Percentiles rank a stretch among this genome's conserved stretches.
Evolutionary conservation across 2,329 filamentous ascomycete genomes (phyloP).

Genomic region (Sordariomycetes sp.): DNA sequence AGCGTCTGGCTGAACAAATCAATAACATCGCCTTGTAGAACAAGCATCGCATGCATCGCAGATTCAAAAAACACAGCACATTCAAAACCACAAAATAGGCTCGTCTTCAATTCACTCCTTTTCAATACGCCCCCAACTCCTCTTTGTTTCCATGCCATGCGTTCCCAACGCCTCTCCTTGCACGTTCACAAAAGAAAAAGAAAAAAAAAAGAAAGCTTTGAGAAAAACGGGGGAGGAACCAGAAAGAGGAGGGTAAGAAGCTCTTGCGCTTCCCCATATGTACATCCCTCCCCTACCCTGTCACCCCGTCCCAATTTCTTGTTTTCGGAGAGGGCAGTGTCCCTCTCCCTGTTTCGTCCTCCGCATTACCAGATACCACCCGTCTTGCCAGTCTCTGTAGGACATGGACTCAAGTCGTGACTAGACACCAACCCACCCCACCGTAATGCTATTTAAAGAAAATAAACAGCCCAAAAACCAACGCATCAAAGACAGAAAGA

Average conservation of each 20-base stretch:
- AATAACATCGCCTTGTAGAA: too few relatives aligned
- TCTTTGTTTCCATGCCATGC: background rate
- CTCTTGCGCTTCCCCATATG: background rate
- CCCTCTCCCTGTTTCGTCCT: background rate
- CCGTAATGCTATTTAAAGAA: background rate
- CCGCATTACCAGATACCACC: background rate
- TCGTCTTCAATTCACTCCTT: background rate
- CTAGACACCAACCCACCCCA: background rate
- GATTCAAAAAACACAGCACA: background rate
- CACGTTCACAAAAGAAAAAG: background rate
- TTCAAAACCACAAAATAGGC: background rate
- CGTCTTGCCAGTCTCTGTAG: too few relatives aligned
- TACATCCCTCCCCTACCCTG: background rate
- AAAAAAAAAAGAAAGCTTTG: background rate
- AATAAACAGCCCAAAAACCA: background rate
- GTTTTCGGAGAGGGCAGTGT: background rate
- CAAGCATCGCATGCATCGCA: too few relatives aligned
- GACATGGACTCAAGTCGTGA: background rate
- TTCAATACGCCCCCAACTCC: background rate
- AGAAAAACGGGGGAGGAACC: background rate
- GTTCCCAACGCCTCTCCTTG: background rate
- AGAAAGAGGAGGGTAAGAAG: background rate
- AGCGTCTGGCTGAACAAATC: background rate
- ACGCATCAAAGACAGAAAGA: background rate
- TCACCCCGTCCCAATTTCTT: background rate